Conservation (phyloP, 306 rosid species). For the Ceratonia siliqua region DNA sequence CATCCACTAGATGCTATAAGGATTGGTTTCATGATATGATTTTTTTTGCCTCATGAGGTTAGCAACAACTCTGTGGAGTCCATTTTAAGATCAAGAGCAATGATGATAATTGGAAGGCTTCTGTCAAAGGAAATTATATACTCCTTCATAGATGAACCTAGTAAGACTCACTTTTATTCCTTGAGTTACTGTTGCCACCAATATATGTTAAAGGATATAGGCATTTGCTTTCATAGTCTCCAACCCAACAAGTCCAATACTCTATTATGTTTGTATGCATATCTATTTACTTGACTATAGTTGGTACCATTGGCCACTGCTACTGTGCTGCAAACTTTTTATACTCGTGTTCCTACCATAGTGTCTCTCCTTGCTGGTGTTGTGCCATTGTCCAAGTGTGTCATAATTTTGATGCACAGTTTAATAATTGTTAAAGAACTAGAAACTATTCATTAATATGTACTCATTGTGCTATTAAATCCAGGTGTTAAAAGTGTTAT, state of each 20-base stretch:
- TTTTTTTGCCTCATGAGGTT: conserved; percentile 24
- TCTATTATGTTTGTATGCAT: neutral
- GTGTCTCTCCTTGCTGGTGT: conserved; percentile 15
- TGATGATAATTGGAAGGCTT: conserved; percentile 85
- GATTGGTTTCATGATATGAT: conserved; percentile 18
- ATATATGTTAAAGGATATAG: conserved; percentile 12
- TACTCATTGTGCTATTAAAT: conserved; percentile 28
- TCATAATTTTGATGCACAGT: neutral
- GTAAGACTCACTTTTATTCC: conserved; percentile 52
- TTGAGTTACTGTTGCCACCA: neutral
- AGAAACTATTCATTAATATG: conserved; percentile 10
- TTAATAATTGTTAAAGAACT: neutral
- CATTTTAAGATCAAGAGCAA: conserved; percentile 75
- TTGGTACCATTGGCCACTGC: neutral
- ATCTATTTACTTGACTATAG: conserved; percentile 2
- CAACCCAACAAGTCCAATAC: neutral
- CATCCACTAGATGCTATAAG: conserved; percentile 4
- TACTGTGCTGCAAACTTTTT: neutral
- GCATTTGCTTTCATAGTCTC: conserved; percentile 19
- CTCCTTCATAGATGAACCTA: conserved; percentile 60
- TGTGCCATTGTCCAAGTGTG: conserved; percentile 7
- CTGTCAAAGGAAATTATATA: conserved; percentile 57
- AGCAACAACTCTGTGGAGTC: conserved; percentile 64
- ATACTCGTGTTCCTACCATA: neutral
- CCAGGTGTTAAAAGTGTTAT: conserved; percentile 66